Conservation (phyloP, 768 basidiomycete species). For the Kwoniella bestiolae region DNA sequence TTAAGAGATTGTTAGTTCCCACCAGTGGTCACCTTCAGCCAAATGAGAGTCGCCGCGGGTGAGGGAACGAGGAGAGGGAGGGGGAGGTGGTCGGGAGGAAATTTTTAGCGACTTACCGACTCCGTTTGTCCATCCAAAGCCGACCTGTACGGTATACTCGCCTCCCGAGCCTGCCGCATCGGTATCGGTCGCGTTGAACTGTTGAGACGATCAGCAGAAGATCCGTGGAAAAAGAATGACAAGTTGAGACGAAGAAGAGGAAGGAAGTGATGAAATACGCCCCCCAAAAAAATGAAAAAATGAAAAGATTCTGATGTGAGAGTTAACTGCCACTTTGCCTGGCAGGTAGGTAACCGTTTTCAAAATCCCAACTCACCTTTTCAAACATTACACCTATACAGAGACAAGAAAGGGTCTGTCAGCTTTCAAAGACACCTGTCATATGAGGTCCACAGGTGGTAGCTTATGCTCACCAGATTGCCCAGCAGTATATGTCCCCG, state of each 20-base stretch:
- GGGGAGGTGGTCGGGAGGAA: too few relatives aligned
- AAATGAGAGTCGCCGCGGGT: too few relatives aligned
- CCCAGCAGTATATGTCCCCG: constrained; percentile 43
- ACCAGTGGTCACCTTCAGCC: too few relatives aligned
- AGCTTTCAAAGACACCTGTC: neutral
- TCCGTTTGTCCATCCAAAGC: constrained; percentile 57
- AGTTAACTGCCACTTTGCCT: too few relatives aligned
- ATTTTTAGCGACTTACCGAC: constrained; percentile 46
- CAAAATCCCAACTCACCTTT: constrained; percentile 64
- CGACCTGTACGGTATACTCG: constrained; percentile 75
- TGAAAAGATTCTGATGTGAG: too few relatives aligned
- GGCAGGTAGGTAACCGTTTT: neutral
- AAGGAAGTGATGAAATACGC: too few relatives aligned
- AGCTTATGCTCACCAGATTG: constrained; percentile 16
- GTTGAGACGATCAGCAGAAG: neutral
- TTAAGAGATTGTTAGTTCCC: too few relatives aligned
- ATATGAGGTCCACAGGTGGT: neutral
- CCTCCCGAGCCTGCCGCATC: constrained; percentile 57
- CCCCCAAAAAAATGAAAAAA: too few relatives aligned
- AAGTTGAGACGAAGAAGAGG: too few relatives aligned
- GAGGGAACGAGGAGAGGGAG: neutral
- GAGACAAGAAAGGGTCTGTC: too few relatives aligned
- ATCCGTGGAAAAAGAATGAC: neutral
- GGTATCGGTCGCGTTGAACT: constrained; percentile 78
- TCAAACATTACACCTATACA: constrained; percentile 60